phyloP scores from a whole-genome alignment of 352 stramenopile genomes.

The Salisapilia sapeloensis region DNA sequence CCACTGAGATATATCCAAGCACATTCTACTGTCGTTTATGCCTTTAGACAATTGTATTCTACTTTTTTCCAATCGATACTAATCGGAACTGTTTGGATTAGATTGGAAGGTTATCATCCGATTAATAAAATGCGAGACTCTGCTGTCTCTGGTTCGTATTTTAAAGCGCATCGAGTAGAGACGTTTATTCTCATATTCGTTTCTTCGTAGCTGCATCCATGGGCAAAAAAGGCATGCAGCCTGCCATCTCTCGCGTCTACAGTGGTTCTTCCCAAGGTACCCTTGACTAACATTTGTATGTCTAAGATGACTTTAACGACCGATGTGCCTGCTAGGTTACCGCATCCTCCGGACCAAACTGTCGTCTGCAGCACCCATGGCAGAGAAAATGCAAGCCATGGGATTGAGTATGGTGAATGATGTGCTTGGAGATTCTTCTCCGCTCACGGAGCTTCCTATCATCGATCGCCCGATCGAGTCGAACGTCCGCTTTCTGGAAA shows the following conservation, averaged over 20 bases:
- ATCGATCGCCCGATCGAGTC: conserved; percentile 20
- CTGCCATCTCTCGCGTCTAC: conserved; percentile 35
- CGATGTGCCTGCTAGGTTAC: conserved; percentile 14
- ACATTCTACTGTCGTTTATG: too few species aligned
- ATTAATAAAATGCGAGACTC: conserved; percentile 59
- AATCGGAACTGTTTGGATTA: conserved; percentile 3
- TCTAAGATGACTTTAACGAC: not conserved
- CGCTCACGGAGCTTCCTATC: conserved; percentile 25
- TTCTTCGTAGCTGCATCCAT: conserved; percentile 14
- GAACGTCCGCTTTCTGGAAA: conserved; percentile 34
- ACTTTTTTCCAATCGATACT: conserved; percentile 1
- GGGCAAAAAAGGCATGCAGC: conserved; percentile 24
- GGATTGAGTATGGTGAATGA: conserved; percentile 53
- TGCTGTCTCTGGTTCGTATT: conserved; percentile 26
- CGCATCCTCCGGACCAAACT: conserved; percentile 67
- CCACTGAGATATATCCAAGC: too few species aligned
- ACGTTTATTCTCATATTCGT: not conserved
- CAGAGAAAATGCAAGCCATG: conserved; percentile 59
- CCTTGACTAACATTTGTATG: not conserved
- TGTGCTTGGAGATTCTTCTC: conserved; percentile 45
- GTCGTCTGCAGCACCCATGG: conserved; percentile 45
- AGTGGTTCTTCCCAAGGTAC: conserved; percentile 48
- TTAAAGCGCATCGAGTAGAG: conserved; percentile 1
- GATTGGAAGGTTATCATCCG: conserved; percentile 54
- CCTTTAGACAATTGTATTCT: not conserved